Evolutionary conservation across 1,139 yeast species (phyloP).

Genomic region (Saccharomyces hybrid): DNA sequence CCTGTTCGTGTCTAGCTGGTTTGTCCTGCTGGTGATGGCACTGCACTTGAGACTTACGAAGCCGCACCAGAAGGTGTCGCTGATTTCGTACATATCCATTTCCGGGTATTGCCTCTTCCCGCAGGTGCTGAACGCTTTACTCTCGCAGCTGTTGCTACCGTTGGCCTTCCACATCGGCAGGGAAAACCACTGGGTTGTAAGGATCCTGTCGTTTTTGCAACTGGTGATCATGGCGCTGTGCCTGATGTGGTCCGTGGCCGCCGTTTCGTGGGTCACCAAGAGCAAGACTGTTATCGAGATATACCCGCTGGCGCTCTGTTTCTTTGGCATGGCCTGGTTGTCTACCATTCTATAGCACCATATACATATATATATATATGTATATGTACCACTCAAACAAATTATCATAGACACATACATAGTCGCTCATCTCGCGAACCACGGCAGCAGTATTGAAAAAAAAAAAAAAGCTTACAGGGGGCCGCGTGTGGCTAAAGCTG

Average conservation of each 20-base stretch:
- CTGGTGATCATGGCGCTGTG: conserved; percentile 17
- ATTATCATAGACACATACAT: too few species aligned
- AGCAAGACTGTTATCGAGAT: conserved; percentile 20
- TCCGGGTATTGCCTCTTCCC: conserved; percentile 31
- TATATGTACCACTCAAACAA: too few species aligned
- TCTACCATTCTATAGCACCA: conserved; percentile 13
- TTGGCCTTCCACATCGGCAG: conserved; percentile 13
- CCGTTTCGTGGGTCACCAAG: conserved; percentile 25
- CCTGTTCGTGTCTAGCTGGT: conserved; percentile 28
- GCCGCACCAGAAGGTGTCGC: conserved; percentile 21
- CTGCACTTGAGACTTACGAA: conserved; percentile 25
- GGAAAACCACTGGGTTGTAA: conserved; percentile 13
- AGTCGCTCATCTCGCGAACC: neutral
- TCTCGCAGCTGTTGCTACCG: conserved; percentile 23
- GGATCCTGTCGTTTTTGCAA: conserved; percentile 16
- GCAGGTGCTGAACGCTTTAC: conserved; percentile 24
- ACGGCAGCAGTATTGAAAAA: neutral
- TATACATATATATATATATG: too few species aligned
- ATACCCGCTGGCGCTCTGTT: conserved; percentile 26
- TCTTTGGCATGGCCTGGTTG: conserved; percentile 27
- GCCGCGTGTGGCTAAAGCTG: neutral
- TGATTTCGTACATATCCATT: conserved; percentile 27
- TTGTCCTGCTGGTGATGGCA: conserved; percentile 25
- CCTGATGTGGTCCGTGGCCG: conserved; percentile 23
- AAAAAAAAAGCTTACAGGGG: neutral